These are phyloP conservation scores for Malbranchea cinnamomea DNA, from an alignment of 2,329 filamentous ascomycete genomes.

Conservation along the genomic window DNA sequence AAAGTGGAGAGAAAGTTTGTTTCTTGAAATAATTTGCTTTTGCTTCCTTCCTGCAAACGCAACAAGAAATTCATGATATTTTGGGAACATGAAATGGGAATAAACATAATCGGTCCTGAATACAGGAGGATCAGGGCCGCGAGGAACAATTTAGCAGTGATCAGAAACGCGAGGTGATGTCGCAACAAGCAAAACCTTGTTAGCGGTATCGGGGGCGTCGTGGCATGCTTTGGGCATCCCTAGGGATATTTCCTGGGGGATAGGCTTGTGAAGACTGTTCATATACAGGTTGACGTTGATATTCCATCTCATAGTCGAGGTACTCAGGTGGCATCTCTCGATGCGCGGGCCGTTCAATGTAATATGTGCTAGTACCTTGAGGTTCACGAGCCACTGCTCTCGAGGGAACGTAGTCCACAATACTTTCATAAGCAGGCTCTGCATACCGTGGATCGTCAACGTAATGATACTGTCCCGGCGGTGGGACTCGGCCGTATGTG, in stretches of 20 bases:
- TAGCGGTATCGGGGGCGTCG: constrained; percentile 11
- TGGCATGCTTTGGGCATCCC: constrained; percentile 6
- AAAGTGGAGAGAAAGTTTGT: no score
- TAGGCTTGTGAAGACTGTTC: constrained; percentile 11
- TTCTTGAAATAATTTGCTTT: no score
- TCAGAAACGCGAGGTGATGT: no score
- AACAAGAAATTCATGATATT: no score
- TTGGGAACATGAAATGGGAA: no score
- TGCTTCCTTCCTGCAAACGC: no score
- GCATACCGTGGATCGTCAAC: constrained; percentile 13
- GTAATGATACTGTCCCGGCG: constrained; percentile 13
- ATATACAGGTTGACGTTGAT: constrained; percentile 9
- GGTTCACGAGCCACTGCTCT: constrained; percentile 11
- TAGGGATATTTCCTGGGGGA: constrained; percentile 5
- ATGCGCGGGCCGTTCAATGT: constrained; percentile 13
- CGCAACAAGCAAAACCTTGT: constrained; percentile 2
- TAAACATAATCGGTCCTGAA: no score
- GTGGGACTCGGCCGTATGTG: constrained; percentile 8
- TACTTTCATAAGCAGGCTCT: constrained; percentile 11
- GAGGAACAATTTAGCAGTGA: no score
- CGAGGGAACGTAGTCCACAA: constrained; percentile 16
- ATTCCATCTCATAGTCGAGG: constrained; percentile 11
- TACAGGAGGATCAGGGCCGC: no score
- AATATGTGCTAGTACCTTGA: constrained; percentile 11
- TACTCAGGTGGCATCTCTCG: constrained; percentile 11